Evolutionary conservation across 352 stramenopile genomes (phyloP), one percentile per base, ranked within the genome.

Genomic region (Phytophthora agathidicida): DNA sequence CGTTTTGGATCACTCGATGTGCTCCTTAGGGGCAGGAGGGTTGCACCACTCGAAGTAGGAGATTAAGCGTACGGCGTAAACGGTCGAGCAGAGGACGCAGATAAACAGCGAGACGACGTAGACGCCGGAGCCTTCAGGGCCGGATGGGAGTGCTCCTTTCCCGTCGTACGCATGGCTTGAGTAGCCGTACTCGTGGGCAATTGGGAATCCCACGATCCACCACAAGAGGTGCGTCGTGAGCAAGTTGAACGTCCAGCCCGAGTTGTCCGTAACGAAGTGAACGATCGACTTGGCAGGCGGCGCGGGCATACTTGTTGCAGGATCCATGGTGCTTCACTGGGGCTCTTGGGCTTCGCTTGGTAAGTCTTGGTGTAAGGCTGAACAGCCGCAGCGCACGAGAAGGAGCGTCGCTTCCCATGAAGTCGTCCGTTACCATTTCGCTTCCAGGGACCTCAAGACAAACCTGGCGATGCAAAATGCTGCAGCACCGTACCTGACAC

Each of bases 181-280:
- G 57, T 93, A 94, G 72, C 86, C 86, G 55, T 93, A 93, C 36
- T 93, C 72, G 38, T 88, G 68, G 24, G 60, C 81, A 42, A 90
- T 66, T 13, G 83, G 83, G 66, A 94, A 88, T 47, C 86, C 86
- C 22, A 89, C 75, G 52, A 86, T 77, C 86, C 83, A 93, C 71
- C 91, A 94, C 77, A 93, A 62, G 27, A 87, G 65, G 44, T 93
- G 83, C 33, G 81, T 93, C 46, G 73, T 80, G 32, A 91, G 63
- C n/a, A 94, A 56, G 64, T 93, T 94, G 78, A 93, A 92, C 10
- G 80, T 92, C 86, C 83, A 93, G 71, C 83, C 86, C 16, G 75
- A 79, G 80, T 93, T 94, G 61, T 88, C 71, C 28, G 33, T 51
- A 43, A 94, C 41, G 49, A 91, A 94, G 64, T 74, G 71, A 32